Conservation (phyloP, 2,329 filamentous ascomycete species). For the Neurospora crassa region DNA sequence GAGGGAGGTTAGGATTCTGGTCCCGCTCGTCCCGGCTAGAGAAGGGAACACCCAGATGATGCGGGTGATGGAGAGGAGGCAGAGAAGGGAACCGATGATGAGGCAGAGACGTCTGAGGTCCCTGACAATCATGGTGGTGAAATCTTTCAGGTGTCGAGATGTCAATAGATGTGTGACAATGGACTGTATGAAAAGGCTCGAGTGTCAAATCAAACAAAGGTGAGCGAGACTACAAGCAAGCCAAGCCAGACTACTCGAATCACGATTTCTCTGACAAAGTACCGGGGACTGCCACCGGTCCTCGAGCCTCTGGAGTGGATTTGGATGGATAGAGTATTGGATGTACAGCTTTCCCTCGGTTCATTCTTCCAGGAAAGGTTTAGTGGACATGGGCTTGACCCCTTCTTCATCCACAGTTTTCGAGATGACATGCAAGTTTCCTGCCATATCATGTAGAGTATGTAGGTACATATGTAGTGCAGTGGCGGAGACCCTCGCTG, state of each 20-base stretch:
- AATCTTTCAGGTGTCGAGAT: not conserved
- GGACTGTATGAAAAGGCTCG: not conserved
- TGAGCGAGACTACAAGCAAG: not conserved
- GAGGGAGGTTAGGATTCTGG: not conserved
- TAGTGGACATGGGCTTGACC: too few species aligned
- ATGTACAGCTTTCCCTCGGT: not conserved
- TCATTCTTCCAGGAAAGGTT: too few species aligned
- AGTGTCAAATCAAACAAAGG: not conserved
- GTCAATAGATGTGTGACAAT: not conserved
- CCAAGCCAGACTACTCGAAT: not conserved
- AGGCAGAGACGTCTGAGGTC: slow-evolving; percentile 15
- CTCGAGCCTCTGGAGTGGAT: not conserved
- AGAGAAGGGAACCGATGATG: slow-evolving; percentile 20
- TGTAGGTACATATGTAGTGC: too few species aligned
- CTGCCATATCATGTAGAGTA: too few species aligned
- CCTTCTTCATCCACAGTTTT: too few species aligned
- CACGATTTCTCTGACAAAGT: not conserved
- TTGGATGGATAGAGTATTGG: not conserved
- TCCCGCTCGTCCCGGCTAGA: not conserved
- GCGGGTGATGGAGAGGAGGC: slow-evolving; percentile 22
- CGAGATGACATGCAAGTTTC: too few species aligned
- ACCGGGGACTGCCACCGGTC: not conserved
- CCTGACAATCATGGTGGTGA: slow-evolving; percentile 8
- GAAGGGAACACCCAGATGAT: slow-evolving; percentile 11
- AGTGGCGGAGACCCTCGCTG: not conserved